Percentiles rank a stretch among this genome's conserved stretches.
Conservation (phyloP, 2,329 filamentous ascomycete genomes). For the Zasmidium citrigriseum region DNA sequence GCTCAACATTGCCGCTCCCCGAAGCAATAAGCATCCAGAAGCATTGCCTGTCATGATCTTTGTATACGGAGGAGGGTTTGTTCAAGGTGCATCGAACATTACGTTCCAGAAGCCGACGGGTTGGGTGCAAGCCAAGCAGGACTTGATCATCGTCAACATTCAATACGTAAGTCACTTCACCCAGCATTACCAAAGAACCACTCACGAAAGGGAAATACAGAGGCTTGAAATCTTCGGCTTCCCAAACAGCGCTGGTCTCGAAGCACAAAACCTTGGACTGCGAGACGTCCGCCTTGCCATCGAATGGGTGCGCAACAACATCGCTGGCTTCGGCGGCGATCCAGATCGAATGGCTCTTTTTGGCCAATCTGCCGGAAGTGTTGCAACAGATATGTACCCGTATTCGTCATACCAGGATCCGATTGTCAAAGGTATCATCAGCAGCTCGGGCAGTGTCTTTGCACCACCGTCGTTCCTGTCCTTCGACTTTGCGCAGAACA, state of each 20-base stretch:
- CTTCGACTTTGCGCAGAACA: neutral
- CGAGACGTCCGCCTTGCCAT: constrained; percentile 5
- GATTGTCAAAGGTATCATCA: neutral
- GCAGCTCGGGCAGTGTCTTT: neutral
- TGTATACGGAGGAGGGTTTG: neutral
- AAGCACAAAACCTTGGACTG: constrained; percentile 7
- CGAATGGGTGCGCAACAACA: constrained; percentile 6
- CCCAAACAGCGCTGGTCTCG: neutral
- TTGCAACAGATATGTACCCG: neutral
- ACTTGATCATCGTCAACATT: constrained; percentile 42
- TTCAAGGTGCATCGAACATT: neutral
- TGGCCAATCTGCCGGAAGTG: neutral
- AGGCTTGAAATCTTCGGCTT: constrained; percentile 6
- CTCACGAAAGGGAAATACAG: neutral
- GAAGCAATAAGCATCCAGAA: neutral
- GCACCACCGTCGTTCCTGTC: neutral
- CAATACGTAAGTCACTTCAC: constrained; percentile 16
- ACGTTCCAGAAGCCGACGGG: neutral
- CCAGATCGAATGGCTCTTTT: neutral
- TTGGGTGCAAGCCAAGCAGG: constrained; percentile 23
- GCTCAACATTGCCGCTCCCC: constrained; percentile 1
- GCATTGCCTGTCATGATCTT: neutral
- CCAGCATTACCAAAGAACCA: neutral
- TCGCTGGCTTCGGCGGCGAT: constrained; percentile 4
- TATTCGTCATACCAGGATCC: neutral